A percentile compares a stretch with the other conserved stretches of the same genome.
phyloP scores from a whole-genome alignment of 2,329 filamentous ascomycete species.

The Fusarium anthophilum region DNA sequence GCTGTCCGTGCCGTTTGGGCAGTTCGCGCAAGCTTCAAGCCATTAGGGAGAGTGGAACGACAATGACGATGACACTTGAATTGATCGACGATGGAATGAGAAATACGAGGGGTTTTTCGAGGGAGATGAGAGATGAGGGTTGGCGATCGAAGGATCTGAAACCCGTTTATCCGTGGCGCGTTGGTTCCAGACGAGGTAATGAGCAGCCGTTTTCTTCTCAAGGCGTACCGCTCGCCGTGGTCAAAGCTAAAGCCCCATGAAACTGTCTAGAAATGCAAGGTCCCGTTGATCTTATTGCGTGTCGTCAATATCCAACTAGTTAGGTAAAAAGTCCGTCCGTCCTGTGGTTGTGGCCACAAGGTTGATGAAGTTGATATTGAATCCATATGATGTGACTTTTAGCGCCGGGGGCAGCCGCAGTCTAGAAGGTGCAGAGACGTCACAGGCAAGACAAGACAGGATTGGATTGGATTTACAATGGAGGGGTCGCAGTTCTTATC shows the following conservation, averaged over 20 bases:
- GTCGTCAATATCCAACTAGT: neutral
- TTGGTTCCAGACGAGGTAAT: conserved; percentile 1
- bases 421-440: conserved; percentile 4
- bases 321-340: neutral
- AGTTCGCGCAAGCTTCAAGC: conserved; percentile 16
- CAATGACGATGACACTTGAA: conserved; percentile 22
- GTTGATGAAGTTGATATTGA: neutral
- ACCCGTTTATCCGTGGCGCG: conserved; percentile 16
- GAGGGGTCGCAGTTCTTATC: conserved; percentile 17
- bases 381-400: conserved; percentile 23
- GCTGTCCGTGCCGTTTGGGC: neutral
- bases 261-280: neutral
- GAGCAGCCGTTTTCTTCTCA: conserved; percentile 1
- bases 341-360: conserved; percentile 5
- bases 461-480: neutral
- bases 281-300: neutral
- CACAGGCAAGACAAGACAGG: conserved; percentile 1
- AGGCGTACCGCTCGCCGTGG: neutral
- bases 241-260: neutral
- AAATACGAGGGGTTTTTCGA: conserved; percentile 6
- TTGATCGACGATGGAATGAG: conserved; percentile 30
- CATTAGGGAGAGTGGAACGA: conserved; percentile 27
- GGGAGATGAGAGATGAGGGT: conserved; percentile 5
- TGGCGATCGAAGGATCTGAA: conserved; percentile 12
- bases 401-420: neutral